Evolutionary conservation across 257 asterid species (phyloP).

Genomic region (Schizonepeta tenuifolia): DNA sequence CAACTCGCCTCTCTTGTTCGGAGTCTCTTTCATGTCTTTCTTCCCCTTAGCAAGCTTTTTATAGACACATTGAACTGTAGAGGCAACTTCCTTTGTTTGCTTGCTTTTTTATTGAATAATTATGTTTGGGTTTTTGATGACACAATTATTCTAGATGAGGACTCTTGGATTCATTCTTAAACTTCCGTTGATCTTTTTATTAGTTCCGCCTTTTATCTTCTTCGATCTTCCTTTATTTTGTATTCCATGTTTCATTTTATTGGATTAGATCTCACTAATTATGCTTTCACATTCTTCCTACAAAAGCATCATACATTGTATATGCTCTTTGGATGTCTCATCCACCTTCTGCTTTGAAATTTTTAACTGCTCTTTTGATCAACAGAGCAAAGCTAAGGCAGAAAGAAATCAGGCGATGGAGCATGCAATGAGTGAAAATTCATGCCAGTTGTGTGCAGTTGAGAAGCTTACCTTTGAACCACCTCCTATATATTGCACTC

Average conservation of each 20-base stretch:
- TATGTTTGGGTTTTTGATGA: background rate
- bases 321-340: constrained; percentile 21
- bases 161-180: constrained; percentile 20
- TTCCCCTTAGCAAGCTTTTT: constrained; percentile 9
- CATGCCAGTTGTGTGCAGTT: constrained; percentile 98
- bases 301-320: constrained; percentile 18
- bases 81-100: background rate
- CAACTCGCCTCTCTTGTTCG: background rate
- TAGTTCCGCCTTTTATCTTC: background rate
- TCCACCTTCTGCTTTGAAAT: constrained; percentile 15
- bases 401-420: constrained; percentile 95
- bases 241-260: constrained; percentile 20
- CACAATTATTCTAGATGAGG: constrained; percentile 1
- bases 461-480: constrained; percentile 98
- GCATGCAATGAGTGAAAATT: constrained; percentile 88
- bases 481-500: constrained; percentile 90
- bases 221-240: constrained; percentile 4
- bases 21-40: background rate
- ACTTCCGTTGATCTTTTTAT: background rate
- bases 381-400: constrained; percentile 92
- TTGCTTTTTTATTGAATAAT: background rate
- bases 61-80: constrained; percentile 14
- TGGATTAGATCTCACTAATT: constrained; percentile 20
- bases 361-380: constrained; percentile 26
- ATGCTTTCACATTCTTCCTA: constrained; percentile 21